Percentiles rank a stretch among this genome's conserved stretches.
phyloP scores from a whole-genome alignment of 1,139 yeast species.

The Zygosaccharomyces sapae region DNA sequence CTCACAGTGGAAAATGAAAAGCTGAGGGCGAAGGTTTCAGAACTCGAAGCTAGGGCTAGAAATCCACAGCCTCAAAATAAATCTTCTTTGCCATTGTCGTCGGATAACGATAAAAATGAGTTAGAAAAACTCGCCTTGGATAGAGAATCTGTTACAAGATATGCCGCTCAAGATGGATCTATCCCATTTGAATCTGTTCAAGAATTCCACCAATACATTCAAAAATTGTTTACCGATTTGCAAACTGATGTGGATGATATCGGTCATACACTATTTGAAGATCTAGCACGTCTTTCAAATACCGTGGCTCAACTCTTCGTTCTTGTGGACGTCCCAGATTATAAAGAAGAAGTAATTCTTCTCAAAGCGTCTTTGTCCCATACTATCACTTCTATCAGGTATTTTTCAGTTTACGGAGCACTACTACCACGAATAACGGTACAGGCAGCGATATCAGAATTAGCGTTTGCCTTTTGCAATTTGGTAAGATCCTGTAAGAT shows the following conservation, averaged over 20 bases:
- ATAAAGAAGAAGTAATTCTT: conserved; percentile 32
- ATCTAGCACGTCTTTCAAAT: conserved; percentile 50
- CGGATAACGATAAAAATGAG: neutral
- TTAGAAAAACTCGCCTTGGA: conserved; percentile 2
- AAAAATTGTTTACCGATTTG: conserved; percentile 31
- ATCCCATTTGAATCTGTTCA: conserved; percentile 46
- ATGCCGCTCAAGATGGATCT: conserved; percentile 37
- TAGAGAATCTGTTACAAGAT: conserved; percentile 10
- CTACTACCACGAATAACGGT: conserved; percentile 68
- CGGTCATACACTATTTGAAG: conserved; percentile 49
- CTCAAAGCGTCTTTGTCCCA: conserved; percentile 74
- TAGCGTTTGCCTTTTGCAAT: conserved; percentile 70
- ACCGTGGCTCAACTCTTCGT: conserved; percentile 43
- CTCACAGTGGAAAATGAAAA: conserved; percentile 36
- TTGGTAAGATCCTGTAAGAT: conserved; percentile 56
- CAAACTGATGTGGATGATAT: conserved; percentile 38
- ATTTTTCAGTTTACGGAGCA: conserved; percentile 60
- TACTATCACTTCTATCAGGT: conserved; percentile 73
- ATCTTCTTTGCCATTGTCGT: conserved; percentile 1
- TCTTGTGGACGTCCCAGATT: conserved; percentile 23
- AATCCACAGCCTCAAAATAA: conserved; percentile 4
- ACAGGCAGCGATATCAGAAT: conserved; percentile 74
- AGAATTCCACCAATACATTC: conserved; percentile 47
- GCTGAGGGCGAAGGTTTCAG: conserved; percentile 33
- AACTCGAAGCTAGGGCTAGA: conserved; percentile 31